Conservation (phyloP, 1,139 yeast species). For the Kazachstania sp. region DNA sequence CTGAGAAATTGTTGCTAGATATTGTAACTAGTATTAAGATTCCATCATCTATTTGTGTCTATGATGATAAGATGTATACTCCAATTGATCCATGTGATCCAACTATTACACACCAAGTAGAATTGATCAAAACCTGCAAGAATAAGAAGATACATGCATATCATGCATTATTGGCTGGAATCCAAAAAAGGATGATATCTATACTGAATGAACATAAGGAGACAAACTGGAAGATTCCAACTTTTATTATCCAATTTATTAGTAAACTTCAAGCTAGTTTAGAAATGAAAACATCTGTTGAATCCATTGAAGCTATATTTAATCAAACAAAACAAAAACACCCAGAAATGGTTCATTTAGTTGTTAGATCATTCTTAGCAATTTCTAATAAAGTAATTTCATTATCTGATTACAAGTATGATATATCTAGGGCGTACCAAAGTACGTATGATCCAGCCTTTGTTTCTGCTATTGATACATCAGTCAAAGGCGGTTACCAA, state of each 20-base stretch:
- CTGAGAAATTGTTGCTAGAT: slow-evolving; percentile 44
- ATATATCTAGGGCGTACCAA: slow-evolving; percentile 40
- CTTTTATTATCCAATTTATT: slow-evolving; percentile 49
- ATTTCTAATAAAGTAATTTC: slow-evolving; percentile 45
- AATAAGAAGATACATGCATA: slow-evolving; percentile 44
- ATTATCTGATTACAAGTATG: slow-evolving; percentile 48
- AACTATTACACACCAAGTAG: slow-evolving; percentile 46
- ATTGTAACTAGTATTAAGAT: slow-evolving; percentile 42
- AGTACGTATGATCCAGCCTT: slow-evolving; percentile 37
- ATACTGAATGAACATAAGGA: slow-evolving; percentile 27
- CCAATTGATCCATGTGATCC: slow-evolving; percentile 57
- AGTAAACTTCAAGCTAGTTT: slow-evolving; percentile 47
- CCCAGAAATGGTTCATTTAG: slow-evolving; percentile 59
- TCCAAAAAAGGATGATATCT: slow-evolving; percentile 40
- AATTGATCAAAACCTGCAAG: slow-evolving; percentile 51
- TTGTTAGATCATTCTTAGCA: slow-evolving; percentile 55
- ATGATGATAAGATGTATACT: slow-evolving; percentile 38
- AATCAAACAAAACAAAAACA: slow-evolving; percentile 57
- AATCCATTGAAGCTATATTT: slow-evolving; percentile 42
- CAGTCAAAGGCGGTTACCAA: slow-evolving; percentile 31
- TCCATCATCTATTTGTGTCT: slow-evolving; percentile 53
- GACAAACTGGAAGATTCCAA: slow-evolving; percentile 63
- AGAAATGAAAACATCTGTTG: slow-evolving; percentile 41
- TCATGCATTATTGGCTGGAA: slow-evolving; percentile 34
- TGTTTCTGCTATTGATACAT: slow-evolving; percentile 38